Percentiles rank a stretch among this genome's conserved stretches.
phyloP scores from a whole-genome alignment of 192 early-diverging fungal genomes.

The Coemansia sp. region DNA sequence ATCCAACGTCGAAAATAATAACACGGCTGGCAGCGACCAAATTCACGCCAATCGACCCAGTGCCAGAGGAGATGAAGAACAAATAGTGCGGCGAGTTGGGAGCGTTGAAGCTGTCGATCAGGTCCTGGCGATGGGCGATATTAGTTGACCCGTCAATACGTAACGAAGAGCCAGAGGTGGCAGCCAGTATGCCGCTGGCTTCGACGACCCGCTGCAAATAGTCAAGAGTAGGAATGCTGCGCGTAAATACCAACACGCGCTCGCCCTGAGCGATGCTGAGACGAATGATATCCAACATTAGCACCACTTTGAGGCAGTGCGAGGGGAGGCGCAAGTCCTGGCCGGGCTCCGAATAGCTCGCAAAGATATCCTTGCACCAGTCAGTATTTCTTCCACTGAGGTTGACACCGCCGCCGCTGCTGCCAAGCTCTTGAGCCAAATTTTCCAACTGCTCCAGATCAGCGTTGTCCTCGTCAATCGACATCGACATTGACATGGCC shows the following conservation, averaged over 20 bases:
- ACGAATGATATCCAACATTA: constrained; percentile 65
- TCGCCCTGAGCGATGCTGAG: constrained; percentile 58
- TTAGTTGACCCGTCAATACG: constrained; percentile 64
- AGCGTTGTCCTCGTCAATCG: background rate
- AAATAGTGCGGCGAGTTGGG: constrained; percentile 30
- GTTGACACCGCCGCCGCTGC: constrained; percentile 3
- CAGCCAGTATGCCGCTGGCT: constrained; percentile 16
- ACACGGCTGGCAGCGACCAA: constrained; percentile 73
- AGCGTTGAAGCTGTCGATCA: constrained; percentile 70
- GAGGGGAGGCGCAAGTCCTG: constrained; percentile 19
- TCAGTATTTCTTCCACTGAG: constrained; percentile 11
- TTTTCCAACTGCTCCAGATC: constrained; percentile 12
- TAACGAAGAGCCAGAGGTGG: constrained; percentile 16
- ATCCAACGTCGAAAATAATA: constrained; percentile 74
- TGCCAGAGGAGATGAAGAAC: constrained; percentile 67
- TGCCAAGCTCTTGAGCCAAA: background rate
- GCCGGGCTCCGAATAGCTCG: background rate
- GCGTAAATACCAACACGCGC: constrained; percentile 76
- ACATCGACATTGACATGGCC: background rate
- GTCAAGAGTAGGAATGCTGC: constrained; percentile 69
- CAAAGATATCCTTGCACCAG: constrained; percentile 19
- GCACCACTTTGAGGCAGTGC: constrained; percentile 58
- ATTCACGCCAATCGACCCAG: constrained; percentile 67
- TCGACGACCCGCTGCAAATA: constrained; percentile 33
- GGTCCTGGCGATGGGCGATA: constrained; percentile 53